Evolutionary conservation across 148 eudicot genomes (phyloP).

Genomic region (Fagopyrum homotropicum): DNA sequence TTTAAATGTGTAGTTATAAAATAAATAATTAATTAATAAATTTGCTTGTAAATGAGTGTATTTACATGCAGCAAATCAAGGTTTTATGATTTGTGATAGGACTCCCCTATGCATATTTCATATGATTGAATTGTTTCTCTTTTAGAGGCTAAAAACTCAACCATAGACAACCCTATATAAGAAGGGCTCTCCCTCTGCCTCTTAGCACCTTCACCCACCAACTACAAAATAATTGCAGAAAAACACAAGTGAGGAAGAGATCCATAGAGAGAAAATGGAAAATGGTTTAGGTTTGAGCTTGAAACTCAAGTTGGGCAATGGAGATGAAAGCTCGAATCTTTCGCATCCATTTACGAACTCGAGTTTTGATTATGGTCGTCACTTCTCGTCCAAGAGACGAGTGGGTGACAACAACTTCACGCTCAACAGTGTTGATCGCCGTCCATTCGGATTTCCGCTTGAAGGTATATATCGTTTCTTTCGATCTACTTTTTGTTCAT

Average conservation of each 20-base stretch:
- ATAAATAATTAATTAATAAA: background rate
- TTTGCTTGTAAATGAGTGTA: background rate
- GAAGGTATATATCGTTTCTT: background rate
- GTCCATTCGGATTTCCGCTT: background rate
- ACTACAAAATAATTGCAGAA: background rate
- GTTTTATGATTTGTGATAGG: background rate
- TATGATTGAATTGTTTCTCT: background rate
- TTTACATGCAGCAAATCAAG: background rate
- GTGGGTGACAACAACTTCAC: background rate
- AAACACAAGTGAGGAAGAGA: background rate
- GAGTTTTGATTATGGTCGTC: background rate
- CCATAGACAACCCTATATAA: background rate
- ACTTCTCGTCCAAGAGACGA: background rate
- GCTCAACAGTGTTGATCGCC: background rate
- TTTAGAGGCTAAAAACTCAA: background rate
- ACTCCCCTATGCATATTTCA: background rate
- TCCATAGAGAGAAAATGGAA: background rate
- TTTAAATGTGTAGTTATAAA: background rate
- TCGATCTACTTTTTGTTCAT: background rate
- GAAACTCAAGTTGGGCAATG: background rate
- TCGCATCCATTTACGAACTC: background rate
- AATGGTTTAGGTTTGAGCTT: background rate
- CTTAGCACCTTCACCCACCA: background rate
- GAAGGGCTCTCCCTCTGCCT: background rate
- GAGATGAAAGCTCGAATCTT: background rate